A percentile compares a stretch with the other conserved stretches of the same genome.
These are phyloP conservation scores for Vishniacozyma victoriae DNA, from an alignment of 768 basidiomycete genomes.

Conservation along the genomic window DNA sequence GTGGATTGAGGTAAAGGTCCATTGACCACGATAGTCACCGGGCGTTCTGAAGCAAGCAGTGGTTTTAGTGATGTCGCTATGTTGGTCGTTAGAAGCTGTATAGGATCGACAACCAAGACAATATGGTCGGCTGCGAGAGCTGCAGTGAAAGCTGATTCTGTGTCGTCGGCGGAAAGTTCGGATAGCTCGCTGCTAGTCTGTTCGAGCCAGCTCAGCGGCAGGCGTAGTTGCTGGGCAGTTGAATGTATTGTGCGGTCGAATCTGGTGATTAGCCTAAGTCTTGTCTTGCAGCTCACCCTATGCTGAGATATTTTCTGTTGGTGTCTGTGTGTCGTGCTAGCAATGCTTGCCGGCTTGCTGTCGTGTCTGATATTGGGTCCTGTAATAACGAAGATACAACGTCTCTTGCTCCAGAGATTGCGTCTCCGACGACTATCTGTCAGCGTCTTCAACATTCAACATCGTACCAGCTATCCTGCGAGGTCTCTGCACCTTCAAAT, in stretches of 20 bases:
- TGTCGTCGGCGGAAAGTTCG: constrained; percentile 4
- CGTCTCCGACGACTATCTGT: constrained; percentile 25
- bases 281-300: constrained; percentile 7
- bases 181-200: too few relatives aligned
- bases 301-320: constrained; percentile 9
- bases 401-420: constrained; percentile 20
- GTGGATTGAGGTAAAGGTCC: constrained; percentile 18
- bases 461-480: constrained; percentile 15
- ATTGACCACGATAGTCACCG: constrained; percentile 30
- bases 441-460: too few relatives aligned
- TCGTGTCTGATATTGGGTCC: constrained; percentile 33
- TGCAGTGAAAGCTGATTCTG: constrained; percentile 3
- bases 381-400: constrained; percentile 36
- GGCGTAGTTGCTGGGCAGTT: too few relatives aligned
- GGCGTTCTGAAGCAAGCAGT: constrained; percentile 1
- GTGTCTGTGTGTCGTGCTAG: constrained; percentile 12
- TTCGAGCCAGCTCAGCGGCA: too few relatives aligned
- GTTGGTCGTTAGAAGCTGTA: constrained; percentile 22
- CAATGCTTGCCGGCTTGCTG: constrained; percentile 12
- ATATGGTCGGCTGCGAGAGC: constrained; percentile 25
- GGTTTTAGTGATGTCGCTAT: constrained; percentile 7
- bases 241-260: too few relatives aligned
- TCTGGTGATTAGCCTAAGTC: too few relatives aligned
- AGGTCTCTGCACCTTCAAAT: constrained; percentile 8
- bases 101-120: constrained; percentile 41